A percentile compares a stretch with the other conserved stretches of the same genome.
These are phyloP conservation scores for Amborella trichopoda DNA, from an alignment of 164 flowering plant species.

Conservation along the genomic window DNA sequence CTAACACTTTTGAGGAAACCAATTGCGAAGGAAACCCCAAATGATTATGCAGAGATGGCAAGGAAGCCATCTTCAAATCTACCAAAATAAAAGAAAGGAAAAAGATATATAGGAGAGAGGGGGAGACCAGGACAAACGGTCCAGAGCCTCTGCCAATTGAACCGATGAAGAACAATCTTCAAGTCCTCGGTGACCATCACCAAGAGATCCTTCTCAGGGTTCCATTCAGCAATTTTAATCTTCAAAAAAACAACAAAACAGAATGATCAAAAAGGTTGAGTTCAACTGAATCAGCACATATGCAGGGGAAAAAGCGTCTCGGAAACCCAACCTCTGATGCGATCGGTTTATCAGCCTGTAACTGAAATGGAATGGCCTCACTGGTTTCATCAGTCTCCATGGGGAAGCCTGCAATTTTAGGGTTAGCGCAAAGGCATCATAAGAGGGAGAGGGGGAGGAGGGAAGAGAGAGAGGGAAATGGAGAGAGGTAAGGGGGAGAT, in stretches of 20 bases:
- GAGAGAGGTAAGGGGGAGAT: too few species aligned
- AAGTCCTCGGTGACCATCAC: slow-evolving; percentile 96
- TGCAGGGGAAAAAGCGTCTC: not conserved
- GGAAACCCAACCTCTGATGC: slow-evolving; percentile 71
- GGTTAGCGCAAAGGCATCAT: too few species aligned
- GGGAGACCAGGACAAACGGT: slow-evolving; percentile 71
- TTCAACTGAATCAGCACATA: not conserved
- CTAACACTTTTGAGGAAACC: too few species aligned
- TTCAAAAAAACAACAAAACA: slow-evolving; percentile 9
- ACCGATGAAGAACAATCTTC: slow-evolving; percentile 77
- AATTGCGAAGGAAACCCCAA: too few species aligned
- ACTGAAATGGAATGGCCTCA: slow-evolving; percentile 72
- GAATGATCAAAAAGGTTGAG: not conserved
- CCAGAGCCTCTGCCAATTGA: slow-evolving; percentile 97
- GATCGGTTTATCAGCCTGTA: slow-evolving; percentile 87
- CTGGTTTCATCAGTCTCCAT: slow-evolving; percentile 63
- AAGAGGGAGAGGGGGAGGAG: not conserved
- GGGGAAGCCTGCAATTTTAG: not conserved
- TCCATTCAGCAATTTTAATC: slow-evolving; percentile 92
- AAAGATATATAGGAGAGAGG: too few species aligned
- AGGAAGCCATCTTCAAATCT: too few species aligned
- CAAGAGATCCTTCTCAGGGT: slow-evolving; percentile 92
- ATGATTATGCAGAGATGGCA: too few species aligned
- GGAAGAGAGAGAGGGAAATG: not conserved
- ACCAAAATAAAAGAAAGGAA: too few species aligned